Conservation (phyloP, 768 basidiomycete genomes). For the Pleurotus ostreatus region DNA sequence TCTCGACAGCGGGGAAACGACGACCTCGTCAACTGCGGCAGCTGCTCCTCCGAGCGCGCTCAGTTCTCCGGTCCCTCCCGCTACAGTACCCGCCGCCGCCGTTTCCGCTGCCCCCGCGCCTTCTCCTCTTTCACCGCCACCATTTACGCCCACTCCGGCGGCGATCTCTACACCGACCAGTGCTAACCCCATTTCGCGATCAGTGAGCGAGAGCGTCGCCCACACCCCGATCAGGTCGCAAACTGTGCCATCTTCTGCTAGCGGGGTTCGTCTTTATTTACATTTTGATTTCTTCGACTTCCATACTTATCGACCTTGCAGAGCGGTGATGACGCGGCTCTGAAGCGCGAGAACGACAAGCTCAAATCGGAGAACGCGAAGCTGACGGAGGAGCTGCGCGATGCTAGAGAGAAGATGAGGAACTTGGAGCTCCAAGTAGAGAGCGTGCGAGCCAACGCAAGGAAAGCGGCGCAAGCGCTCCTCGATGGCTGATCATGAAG, state of each 20-base stretch:
- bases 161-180: conserved; percentile 10
- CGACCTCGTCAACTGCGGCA: conserved; percentile 16
- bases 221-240: not conserved
- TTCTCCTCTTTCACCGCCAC: conserved; percentile 14
- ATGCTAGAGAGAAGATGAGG: conserved; percentile 77
- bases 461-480: conserved; percentile 69
- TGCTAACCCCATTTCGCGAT: conserved; percentile 1
- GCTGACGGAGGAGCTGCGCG: conserved; percentile 65
- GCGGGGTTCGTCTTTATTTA: not conserved
- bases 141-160: conserved; percentile 14
- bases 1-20: conserved; percentile 62
- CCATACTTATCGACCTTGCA: not conserved
- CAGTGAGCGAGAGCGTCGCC: not conserved
- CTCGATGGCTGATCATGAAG: conserved; percentile 22
- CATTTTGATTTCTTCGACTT: not conserved
- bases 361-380: conserved; percentile 53
- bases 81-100: conserved; percentile 12
- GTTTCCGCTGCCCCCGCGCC: conserved; percentile 13
- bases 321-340: not conserved
- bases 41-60: conserved; percentile 21
- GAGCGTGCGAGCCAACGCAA: conserved; percentile 66
- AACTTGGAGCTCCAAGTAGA: conserved; percentile 83
- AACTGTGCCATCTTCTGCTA: not conserved
- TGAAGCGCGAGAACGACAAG: not conserved
- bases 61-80: not conserved